These are phyloP conservation scores for Coelastrella sp. DNA, from an alignment of 139 green algal species.

Conservation along the genomic window DNA sequence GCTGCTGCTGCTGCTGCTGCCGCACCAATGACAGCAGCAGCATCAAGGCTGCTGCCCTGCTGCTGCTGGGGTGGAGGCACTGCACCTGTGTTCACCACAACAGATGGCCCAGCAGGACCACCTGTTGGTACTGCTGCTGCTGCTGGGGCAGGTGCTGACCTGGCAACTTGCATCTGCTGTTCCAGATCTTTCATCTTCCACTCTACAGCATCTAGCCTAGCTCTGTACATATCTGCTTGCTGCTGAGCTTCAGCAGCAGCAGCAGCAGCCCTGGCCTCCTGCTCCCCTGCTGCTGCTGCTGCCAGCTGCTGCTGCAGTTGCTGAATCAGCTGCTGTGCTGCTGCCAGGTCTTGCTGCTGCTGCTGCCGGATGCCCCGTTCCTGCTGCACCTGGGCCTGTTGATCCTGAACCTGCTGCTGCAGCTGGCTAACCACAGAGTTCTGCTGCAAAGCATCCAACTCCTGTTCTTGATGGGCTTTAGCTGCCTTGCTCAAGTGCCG, in stretches of 20 bases:
- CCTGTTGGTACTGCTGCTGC: background rate
- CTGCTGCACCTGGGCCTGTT: background rate
- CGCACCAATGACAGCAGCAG: constrained; percentile 6
- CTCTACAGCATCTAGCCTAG: background rate
- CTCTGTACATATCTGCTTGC: background rate
- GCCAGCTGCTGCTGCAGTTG: background rate
- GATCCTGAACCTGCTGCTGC: background rate
- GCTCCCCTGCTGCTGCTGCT: background rate
- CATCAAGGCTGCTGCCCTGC: background rate
- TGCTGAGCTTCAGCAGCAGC: constrained; percentile 14
- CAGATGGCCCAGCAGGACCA: background rate
- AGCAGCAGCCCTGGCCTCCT: background rate
- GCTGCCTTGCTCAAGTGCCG: background rate
- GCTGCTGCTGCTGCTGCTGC: constrained; percentile 14
- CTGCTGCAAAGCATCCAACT: background rate
- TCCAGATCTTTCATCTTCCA: background rate
- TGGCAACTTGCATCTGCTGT: background rate
- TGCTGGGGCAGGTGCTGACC: background rate
- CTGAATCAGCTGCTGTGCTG: background rate
- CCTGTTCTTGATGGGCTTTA: background rate
- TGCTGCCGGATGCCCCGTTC: background rate
- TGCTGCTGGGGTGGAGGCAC: background rate
- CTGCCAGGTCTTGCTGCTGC: background rate
- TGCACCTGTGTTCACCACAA: background rate
- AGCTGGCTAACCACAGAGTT: background rate